Evolutionary conservation across 2,329 filamentous ascomycete genomes (phyloP), one percentile per base, ranked within the genome.

Genomic region (Clarireedia monteithiana): DNA sequence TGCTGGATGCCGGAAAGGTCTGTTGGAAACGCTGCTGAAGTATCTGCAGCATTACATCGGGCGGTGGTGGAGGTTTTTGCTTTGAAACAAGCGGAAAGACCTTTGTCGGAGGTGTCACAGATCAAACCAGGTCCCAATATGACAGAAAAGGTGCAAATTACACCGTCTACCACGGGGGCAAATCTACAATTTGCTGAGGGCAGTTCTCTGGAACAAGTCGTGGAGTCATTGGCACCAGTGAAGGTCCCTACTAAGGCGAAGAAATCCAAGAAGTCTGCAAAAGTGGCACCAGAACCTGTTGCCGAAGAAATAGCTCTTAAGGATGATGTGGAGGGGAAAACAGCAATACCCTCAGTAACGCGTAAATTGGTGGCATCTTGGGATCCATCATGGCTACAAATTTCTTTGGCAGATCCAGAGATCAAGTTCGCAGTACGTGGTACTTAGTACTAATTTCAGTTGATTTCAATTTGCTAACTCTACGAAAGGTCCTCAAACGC

Each of bases 351-450:
- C 2, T 9, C 44, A 12, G 5, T 23, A 10, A 30, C 27, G 27
- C 10, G 7, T 30, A 30, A 30, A 46, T 60, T 63, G 20, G 63
- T 74, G 52, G 70, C 74, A 62, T 64, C 71, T 1, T 82, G 77
- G 77, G 76, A 79, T 58, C 64, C 70, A 10, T 75, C 74, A 53
- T 89, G 84, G 83, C 80, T 82, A 67, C 64, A 71, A 5, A 70
- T 84, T 14, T 72, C 78, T 3, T 68, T 94, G 27, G 68, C 73
- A 17, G 79, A 89, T 62, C 71, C 75, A 1, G 70, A 75, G 42
- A 68, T 88, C 61, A 90, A 88, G 68, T 91, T 94, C 74, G 82
- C 84, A 56, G 89, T 94, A 79, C 61, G 85, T 77, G 58, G 38
- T 40, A 27, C 42, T 14, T 38, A 26, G 2, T 30, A 4, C 24